Percentiles rank a stretch among this genome's conserved stretches.
Conservation (phyloP, 1,284 basidiomycete species). For the Exsudoporus floridanus region DNA sequence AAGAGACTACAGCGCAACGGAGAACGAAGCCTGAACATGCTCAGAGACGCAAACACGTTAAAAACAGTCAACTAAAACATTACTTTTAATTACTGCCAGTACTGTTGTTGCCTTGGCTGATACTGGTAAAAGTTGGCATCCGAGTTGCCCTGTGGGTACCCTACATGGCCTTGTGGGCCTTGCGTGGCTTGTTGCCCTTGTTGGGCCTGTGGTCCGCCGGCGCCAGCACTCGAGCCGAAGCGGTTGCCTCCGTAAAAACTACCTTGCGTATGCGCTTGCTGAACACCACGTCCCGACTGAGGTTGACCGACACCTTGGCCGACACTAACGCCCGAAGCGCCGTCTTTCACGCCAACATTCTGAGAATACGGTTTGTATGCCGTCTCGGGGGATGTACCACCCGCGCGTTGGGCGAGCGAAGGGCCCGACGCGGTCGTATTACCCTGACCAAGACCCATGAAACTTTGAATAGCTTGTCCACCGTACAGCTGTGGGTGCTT, state of each 20-base stretch:
- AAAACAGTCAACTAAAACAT: conserved; percentile 20
- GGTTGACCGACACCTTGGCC: conserved; percentile 43
- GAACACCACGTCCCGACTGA: conserved; percentile 48
- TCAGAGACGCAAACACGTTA: conserved; percentile 4
- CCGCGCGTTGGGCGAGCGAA: conserved; percentile 45
- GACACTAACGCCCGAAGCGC: conserved; percentile 45
- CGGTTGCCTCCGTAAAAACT: conserved; percentile 63
- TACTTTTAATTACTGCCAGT: conserved; percentile 57
- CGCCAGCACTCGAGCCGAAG: conserved; percentile 50
- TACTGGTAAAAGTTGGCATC: conserved; percentile 69
- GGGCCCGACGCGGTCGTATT: conserved; percentile 45
- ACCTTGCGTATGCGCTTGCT: conserved; percentile 46
- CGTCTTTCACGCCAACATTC: conserved; percentile 55
- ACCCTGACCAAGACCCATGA: conserved; percentile 63
- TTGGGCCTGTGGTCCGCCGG: conserved; percentile 43
- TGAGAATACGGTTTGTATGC: conserved; percentile 71
- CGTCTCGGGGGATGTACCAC: conserved; percentile 62
- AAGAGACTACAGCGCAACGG: conserved; percentile 11
- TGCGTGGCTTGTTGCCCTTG: conserved; percentile 49
- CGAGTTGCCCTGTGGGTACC: conserved; percentile 53
- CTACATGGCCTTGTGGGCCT: conserved; percentile 61
- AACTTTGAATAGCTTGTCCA: conserved; percentile 61
- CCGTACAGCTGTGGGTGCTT: conserved; percentile 63
- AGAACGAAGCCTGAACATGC: conserved; percentile 9
- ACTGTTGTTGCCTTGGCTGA: conserved; percentile 64